Percentiles rank a stretch among this genome's conserved stretches.
Evolutionary conservation across 768 basidiomycete genomes (phyloP).

Genomic region (Leccinum olivaceopallidum): DNA sequence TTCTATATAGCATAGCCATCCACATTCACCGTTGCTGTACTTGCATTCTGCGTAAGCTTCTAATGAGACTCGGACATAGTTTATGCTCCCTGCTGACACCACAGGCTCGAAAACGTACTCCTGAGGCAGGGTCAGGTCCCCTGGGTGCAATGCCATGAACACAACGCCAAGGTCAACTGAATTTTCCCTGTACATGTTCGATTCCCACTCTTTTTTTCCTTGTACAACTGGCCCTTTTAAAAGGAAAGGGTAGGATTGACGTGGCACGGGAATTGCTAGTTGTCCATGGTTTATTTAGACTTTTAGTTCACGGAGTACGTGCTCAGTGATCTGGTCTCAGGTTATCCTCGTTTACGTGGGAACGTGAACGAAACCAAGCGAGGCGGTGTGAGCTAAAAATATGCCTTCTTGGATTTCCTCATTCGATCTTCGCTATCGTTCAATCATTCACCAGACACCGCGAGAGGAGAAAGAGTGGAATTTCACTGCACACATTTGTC

Average conservation of each 20-base stretch:
- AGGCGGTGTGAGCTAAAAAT: conserved; percentile 29
- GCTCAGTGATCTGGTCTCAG: conserved; percentile 6
- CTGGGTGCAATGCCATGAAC: conserved; percentile 6
- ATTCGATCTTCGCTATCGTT: conserved; percentile 9
- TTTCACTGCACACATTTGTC: conserved; percentile 9
- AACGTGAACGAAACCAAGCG: conserved; percentile 14
- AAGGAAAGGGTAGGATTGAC: conserved; percentile 17
- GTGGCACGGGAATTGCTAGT: conserved; percentile 14
- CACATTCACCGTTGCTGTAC: conserved; percentile 21
- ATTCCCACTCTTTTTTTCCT: conserved; percentile 10
- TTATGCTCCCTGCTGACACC: neutral
- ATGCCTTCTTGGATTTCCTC: conserved; percentile 22
- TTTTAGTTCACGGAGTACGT: conserved; percentile 19
- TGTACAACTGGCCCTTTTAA: conserved; percentile 5
- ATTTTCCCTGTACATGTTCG: conserved; percentile 13
- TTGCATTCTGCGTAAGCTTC: conserved; percentile 15
- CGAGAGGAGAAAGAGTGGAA: conserved; percentile 22
- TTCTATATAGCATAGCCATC: conserved; percentile 26
- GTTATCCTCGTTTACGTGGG: conserved; percentile 22
- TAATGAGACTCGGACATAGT: conserved; percentile 18
- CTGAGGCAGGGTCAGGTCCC: conserved; percentile 12
- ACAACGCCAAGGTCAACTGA: conserved; percentile 1
- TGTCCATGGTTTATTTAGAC: conserved; percentile 24
- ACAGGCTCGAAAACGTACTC: conserved; percentile 1
- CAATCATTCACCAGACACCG: conserved; percentile 15